These are phyloP conservation scores for Pterulicium gracile DNA, from an alignment of 1,284 basidiomycete genomes.

Conservation along the genomic window DNA sequence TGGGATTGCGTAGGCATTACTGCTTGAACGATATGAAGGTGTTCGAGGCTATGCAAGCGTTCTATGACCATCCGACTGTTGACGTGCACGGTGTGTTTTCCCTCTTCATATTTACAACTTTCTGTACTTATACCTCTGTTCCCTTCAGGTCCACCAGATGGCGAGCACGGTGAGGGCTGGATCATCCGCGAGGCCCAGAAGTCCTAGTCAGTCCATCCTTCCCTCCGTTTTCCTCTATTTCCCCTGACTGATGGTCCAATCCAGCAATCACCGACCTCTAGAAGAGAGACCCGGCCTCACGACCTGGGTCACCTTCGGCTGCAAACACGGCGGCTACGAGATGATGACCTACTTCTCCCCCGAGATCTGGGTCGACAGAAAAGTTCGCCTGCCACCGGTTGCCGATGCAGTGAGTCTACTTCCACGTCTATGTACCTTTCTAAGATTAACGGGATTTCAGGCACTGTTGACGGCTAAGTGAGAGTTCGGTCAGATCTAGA, in stretches of 20 bases:
- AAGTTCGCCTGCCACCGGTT: no score
- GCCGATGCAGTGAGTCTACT: no score
- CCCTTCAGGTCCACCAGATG: not conserved
- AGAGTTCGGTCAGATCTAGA: no score
- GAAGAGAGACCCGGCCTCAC: conserved; percentile 15
- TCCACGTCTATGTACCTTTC: no score
- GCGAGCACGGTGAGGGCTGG: not conserved
- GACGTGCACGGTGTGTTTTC: not conserved
- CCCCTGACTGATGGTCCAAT: no score
- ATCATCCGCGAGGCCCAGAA: not conserved
- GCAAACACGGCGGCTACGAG: conserved; percentile 20
- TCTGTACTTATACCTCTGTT: no score
- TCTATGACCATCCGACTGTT: not conserved
- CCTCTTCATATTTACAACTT: no score
- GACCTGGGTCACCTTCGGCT: conserved; percentile 19
- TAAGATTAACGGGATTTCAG: no score
- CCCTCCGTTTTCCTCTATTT: no score
- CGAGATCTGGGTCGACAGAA: no score
- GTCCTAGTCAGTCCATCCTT: not conserved
- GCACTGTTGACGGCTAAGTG: no score
- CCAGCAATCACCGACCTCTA: conserved; percentile 17
- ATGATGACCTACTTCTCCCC: conserved; percentile 21
- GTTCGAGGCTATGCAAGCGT: not conserved
- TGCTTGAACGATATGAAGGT: not conserved
- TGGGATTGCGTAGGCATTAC: not conserved